These are phyloP conservation scores for Petasospora fabianii DNA, from an alignment of 1,139 yeast species.

Conservation along the genomic window DNA sequence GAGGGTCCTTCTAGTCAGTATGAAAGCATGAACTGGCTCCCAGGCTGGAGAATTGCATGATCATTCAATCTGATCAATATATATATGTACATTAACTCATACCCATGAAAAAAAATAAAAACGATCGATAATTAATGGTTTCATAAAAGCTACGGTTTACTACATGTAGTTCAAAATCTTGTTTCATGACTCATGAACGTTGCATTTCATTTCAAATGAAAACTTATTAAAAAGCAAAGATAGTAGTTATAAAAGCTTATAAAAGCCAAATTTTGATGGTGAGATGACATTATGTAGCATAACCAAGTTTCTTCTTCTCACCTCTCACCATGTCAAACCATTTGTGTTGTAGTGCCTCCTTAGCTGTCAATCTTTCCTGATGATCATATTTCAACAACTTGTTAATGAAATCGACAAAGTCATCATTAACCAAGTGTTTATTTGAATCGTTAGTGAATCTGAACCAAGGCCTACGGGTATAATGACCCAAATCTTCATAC, in stretches of 20 bases:
- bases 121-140: no score
- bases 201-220: no score
- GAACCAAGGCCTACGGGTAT: conserved; percentile 65
- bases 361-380: conserved; percentile 69
- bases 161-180: background rate
- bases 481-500: conserved; percentile 66
- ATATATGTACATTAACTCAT: no score
- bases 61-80: background rate
- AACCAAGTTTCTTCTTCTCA: conserved; percentile 13
- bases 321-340: conserved; percentile 33
- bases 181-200: background rate
- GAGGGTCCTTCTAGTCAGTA: conserved; percentile 70
- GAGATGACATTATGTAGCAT: conserved; percentile 3
- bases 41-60: conserved; percentile 61
- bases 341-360: conserved; percentile 67
- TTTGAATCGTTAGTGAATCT: conserved; percentile 52
- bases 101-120: no score
- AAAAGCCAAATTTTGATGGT: no score
- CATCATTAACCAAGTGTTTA: conserved; percentile 56
- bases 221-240: background rate
- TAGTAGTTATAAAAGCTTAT: background rate
- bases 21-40: conserved; percentile 69
- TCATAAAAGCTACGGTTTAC: no score
- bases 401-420: conserved; percentile 57
- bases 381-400: conserved; percentile 67